Base-by-base conservation (phyloP, 176 grass and related monocot species). In the Saccharum officinarum region DNA sequence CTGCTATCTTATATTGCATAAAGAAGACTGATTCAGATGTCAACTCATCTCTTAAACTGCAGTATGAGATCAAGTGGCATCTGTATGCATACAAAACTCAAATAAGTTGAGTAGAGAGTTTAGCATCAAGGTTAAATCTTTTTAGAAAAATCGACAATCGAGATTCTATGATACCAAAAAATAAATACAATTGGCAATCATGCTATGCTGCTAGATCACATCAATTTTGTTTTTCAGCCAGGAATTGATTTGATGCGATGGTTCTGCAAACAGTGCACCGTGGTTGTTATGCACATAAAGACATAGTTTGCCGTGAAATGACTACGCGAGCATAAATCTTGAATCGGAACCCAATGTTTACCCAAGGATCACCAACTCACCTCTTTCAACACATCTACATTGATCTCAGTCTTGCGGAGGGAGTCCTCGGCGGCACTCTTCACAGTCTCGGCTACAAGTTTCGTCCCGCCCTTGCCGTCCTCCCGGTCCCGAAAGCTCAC, bases 381-480 rank as follows among this genome's bases (percentile, higher is more conserved):
- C 96, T 98, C 96, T 83, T 98, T 84, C 77, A 98, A 75, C 31
- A 92, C 87, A 60, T 90, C 91, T 38, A 89, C 57, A 80, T 92
- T 82, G 73, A 98, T 87, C 45, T 98, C 96, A 14, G 82, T 86
- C 77, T 86, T 85, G 36, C 73, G 39, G 18, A 95, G 88, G 8
- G 91, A 89, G 84, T 98, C 93, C 65, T 98, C 93, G 0, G 96
- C 96, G 25, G 87, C 60, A 23, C 54, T 37, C 89, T 89, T 89
- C 67, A 88, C 91, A 11, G 88, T 94, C 86, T 98, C 81, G 1
- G 96, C 96, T 11, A 94, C 87, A 87, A 98, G 87, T 31, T 80
- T 89, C 54, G 81, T 83, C 69, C 91, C 84, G 13, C 88, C 83
- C 2, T 65, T 44, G 40, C 71, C 80, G 42, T 92, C 90, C 31